Conservation (phyloP, 805 yeast species). For the Lachancea fermentati region DNA sequence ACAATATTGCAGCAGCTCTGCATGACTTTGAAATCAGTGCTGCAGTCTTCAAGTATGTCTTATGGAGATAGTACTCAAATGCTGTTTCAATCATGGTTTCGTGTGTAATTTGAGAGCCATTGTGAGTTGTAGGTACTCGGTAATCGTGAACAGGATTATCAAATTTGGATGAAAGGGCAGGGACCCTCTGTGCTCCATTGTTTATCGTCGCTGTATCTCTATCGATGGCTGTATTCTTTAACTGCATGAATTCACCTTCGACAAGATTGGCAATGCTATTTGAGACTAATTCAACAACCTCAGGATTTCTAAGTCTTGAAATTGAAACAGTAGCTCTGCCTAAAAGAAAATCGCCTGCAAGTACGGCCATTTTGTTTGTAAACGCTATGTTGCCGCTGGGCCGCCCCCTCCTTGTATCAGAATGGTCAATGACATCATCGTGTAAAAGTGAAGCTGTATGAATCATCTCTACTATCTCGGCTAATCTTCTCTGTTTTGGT, state of each 20-base stretch:
- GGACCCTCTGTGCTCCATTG: slow-evolving; percentile 33
- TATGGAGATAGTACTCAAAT: slow-evolving; percentile 90
- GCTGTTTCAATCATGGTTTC: slow-evolving; percentile 73
- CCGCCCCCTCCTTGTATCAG: slow-evolving; percentile 83
- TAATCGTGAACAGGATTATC: slow-evolving; percentile 57
- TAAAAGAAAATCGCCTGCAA: slow-evolving; percentile 92
- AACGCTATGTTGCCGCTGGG: slow-evolving; percentile 91
- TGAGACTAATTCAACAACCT: slow-evolving; percentile 90
- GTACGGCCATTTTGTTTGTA: slow-evolving; percentile 93
- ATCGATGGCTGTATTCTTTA: slow-evolving; percentile 81
- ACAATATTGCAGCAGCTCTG: slow-evolving; percentile 85
- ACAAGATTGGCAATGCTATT: slow-evolving; percentile 95
- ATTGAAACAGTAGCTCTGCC: slow-evolving; percentile 96
- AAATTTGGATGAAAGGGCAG: slow-evolving; percentile 56
- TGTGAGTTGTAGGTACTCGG: slow-evolving; percentile 32
- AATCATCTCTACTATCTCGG: slow-evolving; percentile 97
- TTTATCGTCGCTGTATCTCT: slow-evolving; percentile 36
- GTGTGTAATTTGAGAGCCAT: slow-evolving; percentile 40
- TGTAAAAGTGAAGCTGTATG: slow-evolving; percentile 94
- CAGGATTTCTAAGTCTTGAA: slow-evolving; percentile 91
- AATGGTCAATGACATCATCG: slow-evolving; percentile 92
- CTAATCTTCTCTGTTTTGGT: slow-evolving; percentile 91
- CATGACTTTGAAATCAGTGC: slow-evolving; percentile 90
- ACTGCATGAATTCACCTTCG: slow-evolving; percentile 98
- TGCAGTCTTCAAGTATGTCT: slow-evolving; percentile 93